Evolutionary conservation across 2,329 filamentous ascomycete genomes (phyloP), one percentile per base, ranked within the genome.

Genomic region (Ceratocystiopsis sp.): DNA sequence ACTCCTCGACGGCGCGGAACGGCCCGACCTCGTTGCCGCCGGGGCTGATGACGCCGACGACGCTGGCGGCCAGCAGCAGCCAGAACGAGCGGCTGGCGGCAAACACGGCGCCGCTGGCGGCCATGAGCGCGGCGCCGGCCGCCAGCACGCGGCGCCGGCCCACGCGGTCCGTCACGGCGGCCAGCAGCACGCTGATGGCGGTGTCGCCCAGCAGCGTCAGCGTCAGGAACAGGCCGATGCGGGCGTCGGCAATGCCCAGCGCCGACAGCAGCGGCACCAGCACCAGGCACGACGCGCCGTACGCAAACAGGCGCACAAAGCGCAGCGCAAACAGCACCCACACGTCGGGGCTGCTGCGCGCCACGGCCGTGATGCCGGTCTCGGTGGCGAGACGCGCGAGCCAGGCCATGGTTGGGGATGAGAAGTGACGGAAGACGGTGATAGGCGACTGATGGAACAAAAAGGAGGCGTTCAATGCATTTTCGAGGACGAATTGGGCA

Each of bases 1-100:
- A 73, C 56, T 78, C 74, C 52, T 78, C 75, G 25, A 78, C 64
- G 35, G 74, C 73, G 35, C 69, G 63, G 46, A 79, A 78, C 0
- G 74, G 75, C 0, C 73, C 74, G 42, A 78, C 77, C 52, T 79
- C 75, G 44, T 73, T 76, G 9, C 74, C 75, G 52, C 71, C 73
- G n/a, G 72, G 71, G 54, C 71, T 77, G 33, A 80, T 73, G 40
- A 80, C 73, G 6, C 75, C 75, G 9, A 78, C 48, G 15, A 80
- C 62, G 18, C 71, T 70, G 2, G 74, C 74, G 11, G 58, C 46
- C 9, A 80, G 62, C 42, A 80, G 56, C 1, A 74, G 48, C 72
- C 72, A 78, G 52, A 71, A 80, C 45, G 67, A 69, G 8, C 61
- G 59, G 46, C 53, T 65, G 0, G 63, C 39, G 0, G 69, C 69